phyloP scores from a whole-genome alignment of 140 eudicot species.

The Stevia rebaudiana region DNA sequence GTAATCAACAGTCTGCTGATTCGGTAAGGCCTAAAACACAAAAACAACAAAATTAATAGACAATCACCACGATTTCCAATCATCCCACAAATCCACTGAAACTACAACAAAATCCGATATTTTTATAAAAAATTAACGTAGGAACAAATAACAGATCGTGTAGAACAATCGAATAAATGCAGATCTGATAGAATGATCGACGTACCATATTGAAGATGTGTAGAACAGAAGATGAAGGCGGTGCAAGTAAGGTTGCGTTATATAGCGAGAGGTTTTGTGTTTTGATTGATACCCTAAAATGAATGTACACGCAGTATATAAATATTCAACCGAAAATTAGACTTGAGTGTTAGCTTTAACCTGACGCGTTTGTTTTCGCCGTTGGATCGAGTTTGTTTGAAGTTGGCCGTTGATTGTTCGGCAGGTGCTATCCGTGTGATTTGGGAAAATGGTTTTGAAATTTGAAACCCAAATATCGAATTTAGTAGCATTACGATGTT shows the following conservation, averaged over 20 bases:
- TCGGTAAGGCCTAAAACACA: conserved; percentile 40
- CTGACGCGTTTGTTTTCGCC: conserved; percentile 19
- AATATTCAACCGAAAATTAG: background rate
- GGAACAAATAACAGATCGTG: background rate
- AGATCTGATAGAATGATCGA: conserved; percentile 11
- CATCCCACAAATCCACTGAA: background rate
- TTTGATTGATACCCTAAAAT: conserved; percentile 18
- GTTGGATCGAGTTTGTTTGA: conserved; percentile 16
- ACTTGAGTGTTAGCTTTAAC: conserved; percentile 26
- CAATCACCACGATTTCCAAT: background rate
- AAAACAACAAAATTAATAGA: background rate
- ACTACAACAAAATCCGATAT: background rate
- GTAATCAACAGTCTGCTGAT: conserved; percentile 54
- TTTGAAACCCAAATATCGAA: conserved; percentile 20
- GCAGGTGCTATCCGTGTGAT: conserved; percentile 29
- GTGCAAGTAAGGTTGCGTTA: background rate
- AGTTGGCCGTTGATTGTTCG: conserved; percentile 15
- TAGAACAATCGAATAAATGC: background rate
- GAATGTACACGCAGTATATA: background rate
- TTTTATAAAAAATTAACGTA: background rate
- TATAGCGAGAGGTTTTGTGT: conserved; percentile 6
- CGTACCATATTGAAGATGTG: conserved; percentile 24
- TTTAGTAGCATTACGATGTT: background rate
- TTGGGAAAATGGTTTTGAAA: conserved; percentile 11
- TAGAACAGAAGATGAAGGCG: background rate